Evolutionary conservation across 1,139 yeast genomes (phyloP), one percentile per base, ranked within the genome.

Genomic region (Taphrina populina): DNA sequence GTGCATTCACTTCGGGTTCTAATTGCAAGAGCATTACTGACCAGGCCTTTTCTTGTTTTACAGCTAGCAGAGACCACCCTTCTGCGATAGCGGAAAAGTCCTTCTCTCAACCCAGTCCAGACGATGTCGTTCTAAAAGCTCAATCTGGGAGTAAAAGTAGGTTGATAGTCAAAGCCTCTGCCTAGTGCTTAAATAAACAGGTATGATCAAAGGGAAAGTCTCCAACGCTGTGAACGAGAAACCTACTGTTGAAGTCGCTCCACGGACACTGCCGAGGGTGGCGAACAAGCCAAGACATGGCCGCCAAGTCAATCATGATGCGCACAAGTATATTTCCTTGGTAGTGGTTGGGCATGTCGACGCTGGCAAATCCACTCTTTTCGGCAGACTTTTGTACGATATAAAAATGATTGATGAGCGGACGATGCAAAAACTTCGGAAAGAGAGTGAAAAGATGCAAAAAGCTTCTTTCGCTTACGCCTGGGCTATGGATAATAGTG

Each of bases 301-400:
- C 73, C 47, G 72, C 71, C 7, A 67, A 75, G 47, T 67, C 68
- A 7, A 26, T 57, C 67, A 17, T 58, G 65, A 4, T 62, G 65
- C 10, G 65, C 67, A 34, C 11, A 15, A 37, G 24, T 24, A 39
- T 33, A 23, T 83, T 40, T 60, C 90, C 17, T 84, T 87, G 68
- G 95, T 88, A 26, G 94, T 88, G 2, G 81, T 86, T 60, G 98
- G 99, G 2, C 98, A 94, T 71, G 97, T 94, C 17, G 99, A 94
- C 71, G 95, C 97, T 0, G 99, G 99, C 8, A 94, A 94, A 68
- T 88, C 96, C 2, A 94, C 99, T 0, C 73, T 94, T 32, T 84
- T 94, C 80, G 99, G 99, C 6, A 75, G 98, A 58, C 70, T 94
- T 41, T 69, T 94, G 40, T 83, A 83, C 59, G 97, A 92, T 64